These are phyloP conservation scores for Ailanthus altissimus DNA, from an alignment of 345 rosid genomes.

Conservation along the genomic window DNA sequence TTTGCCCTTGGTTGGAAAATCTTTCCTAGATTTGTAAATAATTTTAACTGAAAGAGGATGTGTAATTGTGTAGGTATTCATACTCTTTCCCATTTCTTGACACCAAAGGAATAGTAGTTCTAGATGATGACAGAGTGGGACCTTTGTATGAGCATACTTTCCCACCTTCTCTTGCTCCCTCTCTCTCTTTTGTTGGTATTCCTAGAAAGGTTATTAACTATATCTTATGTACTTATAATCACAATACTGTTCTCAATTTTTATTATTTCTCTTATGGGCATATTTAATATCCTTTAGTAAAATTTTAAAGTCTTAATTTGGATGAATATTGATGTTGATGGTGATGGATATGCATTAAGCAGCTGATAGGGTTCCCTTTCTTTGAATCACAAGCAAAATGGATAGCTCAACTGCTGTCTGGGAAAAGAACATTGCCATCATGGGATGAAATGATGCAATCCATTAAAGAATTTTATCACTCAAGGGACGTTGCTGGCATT, in stretches of 20 bases:
- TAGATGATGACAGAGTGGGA: constrained; percentile 93
- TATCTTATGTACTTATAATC: not conserved
- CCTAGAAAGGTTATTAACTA: constrained; percentile 68
- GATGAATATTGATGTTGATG: too few relatives aligned
- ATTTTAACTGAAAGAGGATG: not conserved
- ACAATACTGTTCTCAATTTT: too few relatives aligned
- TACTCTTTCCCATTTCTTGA: constrained; percentile 93
- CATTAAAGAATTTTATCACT: constrained; percentile 57
- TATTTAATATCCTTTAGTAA: not conserved
- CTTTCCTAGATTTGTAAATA: too few relatives aligned
- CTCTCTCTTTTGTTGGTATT: constrained; percentile 84
- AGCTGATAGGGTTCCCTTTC: constrained; percentile 93
- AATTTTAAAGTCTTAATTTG: not conserved
- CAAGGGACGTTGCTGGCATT: constrained; percentile 64
- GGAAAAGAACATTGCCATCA: constrained; percentile 71
- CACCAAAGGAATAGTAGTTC: constrained; percentile 83
- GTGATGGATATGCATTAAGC: constrained; percentile 11
- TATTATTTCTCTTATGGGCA: too few relatives aligned
- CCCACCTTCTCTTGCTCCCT: constrained; percentile 88
- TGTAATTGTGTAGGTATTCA: constrained; percentile 63
- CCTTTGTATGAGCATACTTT: constrained; percentile 94
- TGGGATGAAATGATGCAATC: constrained; percentile 75
- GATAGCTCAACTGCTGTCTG: constrained; percentile 83
- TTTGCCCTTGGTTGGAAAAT: too few relatives aligned
- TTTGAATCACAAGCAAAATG: constrained; percentile 95